Evolutionary conservation across 345 rosid genomes (phyloP).

Genomic region (Hibiscus tridactylites): DNA sequence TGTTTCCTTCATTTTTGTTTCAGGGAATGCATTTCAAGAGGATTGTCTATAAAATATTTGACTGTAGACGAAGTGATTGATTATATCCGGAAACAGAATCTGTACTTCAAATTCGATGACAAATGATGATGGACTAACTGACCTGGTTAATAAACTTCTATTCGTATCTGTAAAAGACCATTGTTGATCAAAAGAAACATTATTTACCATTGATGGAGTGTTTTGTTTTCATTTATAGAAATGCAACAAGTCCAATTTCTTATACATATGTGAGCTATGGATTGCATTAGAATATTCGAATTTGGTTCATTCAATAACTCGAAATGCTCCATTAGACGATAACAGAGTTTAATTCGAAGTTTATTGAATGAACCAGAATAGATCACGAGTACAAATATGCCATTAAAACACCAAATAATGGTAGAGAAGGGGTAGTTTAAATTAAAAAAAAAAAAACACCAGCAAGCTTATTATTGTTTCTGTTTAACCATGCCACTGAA

Average conservation of each 20-base stretch:
- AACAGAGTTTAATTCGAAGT: neutral
- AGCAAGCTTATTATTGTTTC: neutral
- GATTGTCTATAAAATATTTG: conserved; percentile 70
- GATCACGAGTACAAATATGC: too few relatives aligned
- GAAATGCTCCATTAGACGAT: neutral
- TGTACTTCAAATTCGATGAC: conserved; percentile 29
- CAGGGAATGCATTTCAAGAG: conserved; percentile 75
- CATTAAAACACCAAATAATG: neutral
- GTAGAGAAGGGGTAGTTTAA: too few relatives aligned
- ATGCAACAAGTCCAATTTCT: neutral
- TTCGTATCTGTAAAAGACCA: neutral
- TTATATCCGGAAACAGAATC: conserved; percentile 37
- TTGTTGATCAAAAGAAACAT: neutral
- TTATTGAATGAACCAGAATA: neutral
- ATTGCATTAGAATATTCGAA: neutral
- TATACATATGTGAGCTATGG: neutral
- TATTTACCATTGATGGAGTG: neutral
- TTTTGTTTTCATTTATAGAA: neutral
- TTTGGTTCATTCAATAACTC: neutral
- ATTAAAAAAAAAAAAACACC: neutral
- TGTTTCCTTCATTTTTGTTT: conserved; percentile 2
- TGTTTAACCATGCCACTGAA: neutral
- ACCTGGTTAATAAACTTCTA: neutral
- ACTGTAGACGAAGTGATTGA: conserved; percentile 60
- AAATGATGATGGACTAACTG: neutral